Evolutionary conservation across 2,329 filamentous ascomycete genomes (phyloP).

Genomic region (Neophaeococcomyces mojaviensis): DNA sequence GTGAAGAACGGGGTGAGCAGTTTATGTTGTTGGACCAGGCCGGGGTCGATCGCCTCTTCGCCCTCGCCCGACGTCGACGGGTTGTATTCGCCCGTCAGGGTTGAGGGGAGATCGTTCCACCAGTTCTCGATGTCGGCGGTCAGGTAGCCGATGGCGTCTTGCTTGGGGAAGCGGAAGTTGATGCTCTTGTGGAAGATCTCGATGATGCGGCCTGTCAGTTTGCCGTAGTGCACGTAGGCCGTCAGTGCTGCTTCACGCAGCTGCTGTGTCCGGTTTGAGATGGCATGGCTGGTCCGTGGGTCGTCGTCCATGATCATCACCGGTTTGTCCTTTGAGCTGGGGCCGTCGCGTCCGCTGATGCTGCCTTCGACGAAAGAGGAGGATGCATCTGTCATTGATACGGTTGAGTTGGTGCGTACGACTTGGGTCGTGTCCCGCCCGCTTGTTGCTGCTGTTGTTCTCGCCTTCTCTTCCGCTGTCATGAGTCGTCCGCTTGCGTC

Average conservation of each 20-base stretch:
- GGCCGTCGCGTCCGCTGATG: not conserved
- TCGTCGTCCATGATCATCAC: too few relatives aligned
- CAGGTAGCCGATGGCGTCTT: slow-evolving; percentile 31
- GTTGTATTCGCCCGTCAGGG: slow-evolving; percentile 15
- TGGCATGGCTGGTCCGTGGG: too few relatives aligned
- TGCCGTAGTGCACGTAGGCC: slow-evolving; percentile 34
- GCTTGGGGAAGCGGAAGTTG: slow-evolving; percentile 32
- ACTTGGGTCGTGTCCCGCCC: too few relatives aligned
- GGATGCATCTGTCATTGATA: slow-evolving; percentile 1
- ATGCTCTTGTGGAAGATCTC: slow-evolving; percentile 38
- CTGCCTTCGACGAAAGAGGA: too few relatives aligned
- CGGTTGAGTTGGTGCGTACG: too few relatives aligned
- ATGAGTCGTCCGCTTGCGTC: not conserved
- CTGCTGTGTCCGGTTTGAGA: slow-evolving; percentile 17
- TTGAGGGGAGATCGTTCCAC: slow-evolving; percentile 34
- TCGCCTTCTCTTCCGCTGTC: not conserved
- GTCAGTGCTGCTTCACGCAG: slow-evolving; percentile 30
- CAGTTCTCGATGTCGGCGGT: slow-evolving; percentile 36
- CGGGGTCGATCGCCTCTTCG: slow-evolving; percentile 6
- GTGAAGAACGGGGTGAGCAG: slow-evolving; percentile 33
- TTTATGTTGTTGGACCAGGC: slow-evolving; percentile 21
- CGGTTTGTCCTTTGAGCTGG: too few relatives aligned
- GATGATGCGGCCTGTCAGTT: slow-evolving; percentile 33
- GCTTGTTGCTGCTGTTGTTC: not conserved
- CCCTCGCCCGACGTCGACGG: slow-evolving; percentile 2